Evolutionary conservation across 495 filamentous ascomycete genomes (phyloP), one percentile per base, ranked within the genome.

Genomic region (Monascus purpureus): DNA sequence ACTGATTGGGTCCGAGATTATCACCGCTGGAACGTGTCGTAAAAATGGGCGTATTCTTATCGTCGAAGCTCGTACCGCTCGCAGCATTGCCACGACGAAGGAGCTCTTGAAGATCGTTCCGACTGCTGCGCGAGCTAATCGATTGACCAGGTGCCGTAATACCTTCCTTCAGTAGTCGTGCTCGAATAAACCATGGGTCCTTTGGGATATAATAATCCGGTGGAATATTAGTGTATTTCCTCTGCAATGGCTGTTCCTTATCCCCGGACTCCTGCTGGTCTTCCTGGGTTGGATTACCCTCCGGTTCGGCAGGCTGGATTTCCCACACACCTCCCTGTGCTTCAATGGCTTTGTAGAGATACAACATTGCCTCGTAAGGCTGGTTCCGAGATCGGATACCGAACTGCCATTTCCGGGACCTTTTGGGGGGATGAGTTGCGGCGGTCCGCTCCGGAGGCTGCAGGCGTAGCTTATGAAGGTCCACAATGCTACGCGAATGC

Each of bases 111-210:
- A 79, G 55, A 32, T 78, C 71, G 34, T 72, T 68, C 17, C 64
- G 61, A 35, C 69, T 73, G 40, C 65, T 71, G 36, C 66, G 61
- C 1, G 70, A 65, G 32, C 67, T 75, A 33, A 58, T 58, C 2
- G 72, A 57, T 26, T 55, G 55, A 2, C 58, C 52, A 1, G 68
- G 62, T 13, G 70, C 68, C 29, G 61, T 63, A 25, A 67, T 59
- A 55, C 82, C 80, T 33, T 82, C 70, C 43, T 87, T 90, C 29
- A 67, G 53, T 59, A 93, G 90, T 29, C 92, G 79, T 17, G 84
- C 85, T 35, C 82, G 75, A 42, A 97, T 93, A 28, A 92, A 79
- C 90, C 90, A 97, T 13, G 88, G 85, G 46, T 97, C 92, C 35
- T 82, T 81, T 0, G 90, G 88, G 18, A 94, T 67, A 33, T 72